These are phyloP conservation scores for Saccharomycopsis selenospora DNA, from an alignment of 805 yeast species.

Conservation along the genomic window DNA sequence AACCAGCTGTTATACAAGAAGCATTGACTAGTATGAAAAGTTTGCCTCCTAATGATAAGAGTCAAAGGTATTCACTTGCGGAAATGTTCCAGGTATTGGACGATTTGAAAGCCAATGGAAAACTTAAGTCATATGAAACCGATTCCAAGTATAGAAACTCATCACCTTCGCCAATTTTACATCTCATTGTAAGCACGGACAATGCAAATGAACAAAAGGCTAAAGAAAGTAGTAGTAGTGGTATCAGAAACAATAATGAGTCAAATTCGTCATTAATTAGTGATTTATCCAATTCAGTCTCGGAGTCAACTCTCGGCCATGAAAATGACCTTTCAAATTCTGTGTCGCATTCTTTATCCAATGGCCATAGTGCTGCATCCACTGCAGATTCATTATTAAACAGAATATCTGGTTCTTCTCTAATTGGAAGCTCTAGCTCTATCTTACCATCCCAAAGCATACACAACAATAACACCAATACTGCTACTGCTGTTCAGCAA, in stretches of 20 bases:
- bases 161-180: constrained; percentile 25
- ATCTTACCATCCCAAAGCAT: constrained; percentile 11
- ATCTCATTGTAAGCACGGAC: constrained; percentile 13
- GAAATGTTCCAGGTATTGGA: constrained; percentile 50
- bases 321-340: constrained; percentile 23
- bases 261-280: no score
- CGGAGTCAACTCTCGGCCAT: constrained; percentile 8
- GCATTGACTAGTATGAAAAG: constrained; percentile 8
- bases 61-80: constrained; percentile 41
- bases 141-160: constrained; percentile 30
- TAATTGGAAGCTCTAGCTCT: constrained; percentile 1
- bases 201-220: no score
- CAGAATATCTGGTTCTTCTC: constrained; percentile 4
- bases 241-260: no score
- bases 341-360: constrained; percentile 9
- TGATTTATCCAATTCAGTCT: background rate
- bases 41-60: constrained; percentile 34
- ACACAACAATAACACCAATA: constrained; percentile 18
- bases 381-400: constrained; percentile 13
- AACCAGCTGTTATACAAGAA: background rate
- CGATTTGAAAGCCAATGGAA: constrained; percentile 30
- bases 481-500: constrained; percentile 36
- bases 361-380: constrained; percentile 18
- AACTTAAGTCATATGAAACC: constrained; percentile 25
- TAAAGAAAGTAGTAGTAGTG: no score